Percentiles rank a stretch among this genome's conserved stretches.
phyloP scores from a whole-genome alignment of 2,329 filamentous ascomycete species.

The Immersiporthe knoxdaviesiana region DNA sequence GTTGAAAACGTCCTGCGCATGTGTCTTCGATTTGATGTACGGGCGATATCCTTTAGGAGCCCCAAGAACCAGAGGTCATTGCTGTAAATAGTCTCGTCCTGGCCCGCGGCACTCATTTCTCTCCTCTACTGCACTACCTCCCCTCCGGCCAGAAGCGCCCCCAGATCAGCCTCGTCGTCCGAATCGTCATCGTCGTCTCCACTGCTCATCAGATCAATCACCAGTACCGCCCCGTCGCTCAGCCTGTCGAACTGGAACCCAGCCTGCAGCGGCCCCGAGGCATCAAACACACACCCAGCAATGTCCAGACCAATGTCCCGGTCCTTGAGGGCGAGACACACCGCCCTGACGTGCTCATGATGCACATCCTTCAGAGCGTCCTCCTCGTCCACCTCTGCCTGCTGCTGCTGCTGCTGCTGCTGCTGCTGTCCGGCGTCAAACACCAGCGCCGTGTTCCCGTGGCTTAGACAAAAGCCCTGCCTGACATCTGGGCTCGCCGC shows the following conservation, averaged over 20 bases:
- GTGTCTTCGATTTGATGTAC: neutral
- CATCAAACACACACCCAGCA: conserved; percentile 33
- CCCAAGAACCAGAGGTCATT: neutral
- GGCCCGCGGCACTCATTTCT: neutral
- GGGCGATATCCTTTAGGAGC: neutral
- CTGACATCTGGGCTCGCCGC: conserved; percentile 10
- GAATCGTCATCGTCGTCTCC: conserved; percentile 31
- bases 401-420: too few species aligned
- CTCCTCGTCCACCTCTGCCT: conserved; percentile 9
- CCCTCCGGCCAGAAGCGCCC: conserved; percentile 21
- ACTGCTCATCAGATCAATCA: conserved; percentile 32
- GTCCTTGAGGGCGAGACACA: conserved; percentile 33
- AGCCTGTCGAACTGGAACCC: conserved; percentile 33
- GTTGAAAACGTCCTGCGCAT: neutral
- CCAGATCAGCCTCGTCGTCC: conserved; percentile 30
- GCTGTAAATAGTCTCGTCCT: neutral
- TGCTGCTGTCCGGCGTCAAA: conserved; percentile 27
- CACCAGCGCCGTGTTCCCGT: conserved; percentile 30
- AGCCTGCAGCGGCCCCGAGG: conserved; percentile 27
- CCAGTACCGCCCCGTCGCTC: conserved; percentile 31
- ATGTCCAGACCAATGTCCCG: conserved; percentile 33
- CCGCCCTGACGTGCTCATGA: conserved; percentile 33
- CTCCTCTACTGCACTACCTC: neutral
- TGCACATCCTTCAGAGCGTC: conserved; percentile 28
- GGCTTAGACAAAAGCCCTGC: conserved; percentile 31